Evolutionary conservation across 495 filamentous ascomycete genomes (phyloP).

Genomic region (Lophiotrema nucula): DNA sequence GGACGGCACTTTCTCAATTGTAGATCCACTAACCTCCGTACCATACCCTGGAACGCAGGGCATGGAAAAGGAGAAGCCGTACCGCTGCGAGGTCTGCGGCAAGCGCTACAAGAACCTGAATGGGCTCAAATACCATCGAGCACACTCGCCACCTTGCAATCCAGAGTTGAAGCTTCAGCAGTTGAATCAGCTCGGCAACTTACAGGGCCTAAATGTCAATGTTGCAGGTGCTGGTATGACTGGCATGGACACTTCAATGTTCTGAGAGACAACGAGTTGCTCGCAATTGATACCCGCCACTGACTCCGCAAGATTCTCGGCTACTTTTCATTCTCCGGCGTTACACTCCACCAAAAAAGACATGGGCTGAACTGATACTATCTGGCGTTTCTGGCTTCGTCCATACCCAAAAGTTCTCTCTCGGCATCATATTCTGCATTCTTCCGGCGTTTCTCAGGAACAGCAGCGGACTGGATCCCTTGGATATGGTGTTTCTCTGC

Average conservation of each 20-base stretch:
- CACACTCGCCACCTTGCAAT: constrained; percentile 44
- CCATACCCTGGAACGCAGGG: constrained; percentile 94
- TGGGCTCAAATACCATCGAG: constrained; percentile 46
- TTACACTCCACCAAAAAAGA: not conserved
- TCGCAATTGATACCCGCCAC: no score
- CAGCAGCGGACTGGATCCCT: constrained; percentile 12
- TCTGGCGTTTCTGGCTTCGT: constrained; percentile 8
- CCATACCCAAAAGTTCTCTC: constrained; percentile 7
- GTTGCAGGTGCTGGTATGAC: constrained; percentile 44
- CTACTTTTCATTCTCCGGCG: not conserved
- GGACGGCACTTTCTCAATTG: constrained; percentile 96
- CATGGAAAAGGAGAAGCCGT: constrained; percentile 99
- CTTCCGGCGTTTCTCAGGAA: constrained; percentile 6
- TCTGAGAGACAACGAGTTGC: constrained; percentile 6
- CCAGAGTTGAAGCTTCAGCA: constrained; percentile 40
- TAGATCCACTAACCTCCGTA: constrained; percentile 89
- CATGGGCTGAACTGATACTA: not conserved
- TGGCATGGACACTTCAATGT: constrained; percentile 40
- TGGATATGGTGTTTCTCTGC: constrained; percentile 8
- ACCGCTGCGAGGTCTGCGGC: constrained; percentile 92
- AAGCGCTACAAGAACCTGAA: constrained; percentile 99
- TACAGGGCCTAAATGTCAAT: constrained; percentile 40
- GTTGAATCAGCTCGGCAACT: constrained; percentile 26
- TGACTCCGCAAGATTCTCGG: not conserved
- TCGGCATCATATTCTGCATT: constrained; percentile 20